phyloP scores from a whole-genome alignment of 495 filamentous ascomycete species.

The Apiosordaria backusii region DNA sequence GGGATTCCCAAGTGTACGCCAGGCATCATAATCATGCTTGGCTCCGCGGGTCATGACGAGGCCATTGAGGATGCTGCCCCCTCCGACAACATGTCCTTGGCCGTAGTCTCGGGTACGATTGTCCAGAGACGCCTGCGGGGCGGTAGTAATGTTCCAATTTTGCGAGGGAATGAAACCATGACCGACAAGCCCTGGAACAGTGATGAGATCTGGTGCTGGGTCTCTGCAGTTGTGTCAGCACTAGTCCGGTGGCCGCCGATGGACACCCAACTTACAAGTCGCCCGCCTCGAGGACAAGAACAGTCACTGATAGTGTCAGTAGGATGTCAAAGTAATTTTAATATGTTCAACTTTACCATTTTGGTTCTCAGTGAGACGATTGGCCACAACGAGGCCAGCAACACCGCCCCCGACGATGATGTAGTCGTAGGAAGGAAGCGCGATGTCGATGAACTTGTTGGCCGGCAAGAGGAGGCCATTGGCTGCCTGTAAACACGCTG shows the following conservation, averaged over 20 bases:
- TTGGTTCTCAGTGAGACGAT: constrained; percentile 33
- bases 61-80: constrained; percentile 48
- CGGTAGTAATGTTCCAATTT: constrained; percentile 28
- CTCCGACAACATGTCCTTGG: constrained; percentile 44
- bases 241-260: too few relatives aligned
- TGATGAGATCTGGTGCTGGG: constrained; percentile 15
- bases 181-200: constrained; percentile 24
- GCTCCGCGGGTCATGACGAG: constrained; percentile 45
- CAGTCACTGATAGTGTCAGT: constrained; percentile 32
- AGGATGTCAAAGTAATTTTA: background rate
- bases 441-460: constrained; percentile 6
- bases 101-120: constrained; percentile 32
- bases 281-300: constrained; percentile 42
- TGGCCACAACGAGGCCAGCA: constrained; percentile 49
- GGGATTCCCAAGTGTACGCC: constrained; percentile 57
- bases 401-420: constrained; percentile 55
- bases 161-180: constrained; percentile 20
- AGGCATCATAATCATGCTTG: constrained; percentile 52
- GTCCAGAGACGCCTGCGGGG: constrained; percentile 37
- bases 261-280: constrained; percentile 19
- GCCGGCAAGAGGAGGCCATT: constrained; percentile 12
- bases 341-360: too few relatives aligned
- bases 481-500: constrained; percentile 44
- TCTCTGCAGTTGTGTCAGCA: constrained; percentile 15
- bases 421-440: constrained; percentile 38